Percentiles rank a stretch among this genome's conserved stretches.
These are phyloP conservation scores for Claviceps maximensis DNA, from an alignment of 2,329 filamentous ascomycete species.

Conservation along the genomic window DNA sequence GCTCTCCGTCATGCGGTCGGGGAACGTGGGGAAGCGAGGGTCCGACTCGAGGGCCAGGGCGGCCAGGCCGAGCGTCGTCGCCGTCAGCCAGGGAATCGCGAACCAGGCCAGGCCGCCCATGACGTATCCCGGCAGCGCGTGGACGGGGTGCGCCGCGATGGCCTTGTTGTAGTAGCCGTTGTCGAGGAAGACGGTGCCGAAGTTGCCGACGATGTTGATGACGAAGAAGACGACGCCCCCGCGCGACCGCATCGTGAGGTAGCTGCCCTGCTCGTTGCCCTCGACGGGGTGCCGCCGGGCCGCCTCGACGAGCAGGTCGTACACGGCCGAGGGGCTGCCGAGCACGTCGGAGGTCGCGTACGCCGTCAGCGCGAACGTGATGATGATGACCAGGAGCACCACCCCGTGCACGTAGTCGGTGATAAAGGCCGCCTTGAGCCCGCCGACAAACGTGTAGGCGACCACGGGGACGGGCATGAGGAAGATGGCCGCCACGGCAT, in stretches of 20 bases:
- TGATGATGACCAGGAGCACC: slow-evolving; percentile 72
- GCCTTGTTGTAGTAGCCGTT: slow-evolving; percentile 91
- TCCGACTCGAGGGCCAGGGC: slow-evolving; percentile 68
- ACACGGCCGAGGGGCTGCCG: slow-evolving; percentile 65
- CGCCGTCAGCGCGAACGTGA: slow-evolving; percentile 70
- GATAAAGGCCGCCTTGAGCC: slow-evolving; percentile 77
- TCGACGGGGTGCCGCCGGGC: slow-evolving; percentile 57
- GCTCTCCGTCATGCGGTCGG: slow-evolving; percentile 53
- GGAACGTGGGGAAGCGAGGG: slow-evolving; percentile 59
- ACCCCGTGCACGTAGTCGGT: slow-evolving; percentile 82
- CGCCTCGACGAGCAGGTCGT: slow-evolving; percentile 61
- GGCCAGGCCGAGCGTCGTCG: slow-evolving; percentile 77
- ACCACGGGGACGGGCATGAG: slow-evolving; percentile 27
- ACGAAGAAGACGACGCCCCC: slow-evolving; percentile 84
- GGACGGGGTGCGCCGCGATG: slow-evolving; percentile 73
- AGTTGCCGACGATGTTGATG: slow-evolving; percentile 76
- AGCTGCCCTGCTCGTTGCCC: slow-evolving; percentile 70
- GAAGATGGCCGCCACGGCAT: slow-evolving; percentile 56
- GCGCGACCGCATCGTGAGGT: slow-evolving; percentile 61
- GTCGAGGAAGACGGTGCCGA: slow-evolving; percentile 73
- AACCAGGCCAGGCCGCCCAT: slow-evolving; percentile 83
- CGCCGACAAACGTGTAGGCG: slow-evolving; percentile 63
- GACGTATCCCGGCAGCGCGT: slow-evolving; percentile 80
- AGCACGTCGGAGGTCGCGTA: slow-evolving; percentile 62
- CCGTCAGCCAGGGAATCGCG: slow-evolving; percentile 79